A percentile compares a stretch with the other conserved stretches of the same genome.
Evolutionary conservation across 192 early-diverging fungal genomes (phyloP).

Genomic region (Endogone sp.): DNA sequence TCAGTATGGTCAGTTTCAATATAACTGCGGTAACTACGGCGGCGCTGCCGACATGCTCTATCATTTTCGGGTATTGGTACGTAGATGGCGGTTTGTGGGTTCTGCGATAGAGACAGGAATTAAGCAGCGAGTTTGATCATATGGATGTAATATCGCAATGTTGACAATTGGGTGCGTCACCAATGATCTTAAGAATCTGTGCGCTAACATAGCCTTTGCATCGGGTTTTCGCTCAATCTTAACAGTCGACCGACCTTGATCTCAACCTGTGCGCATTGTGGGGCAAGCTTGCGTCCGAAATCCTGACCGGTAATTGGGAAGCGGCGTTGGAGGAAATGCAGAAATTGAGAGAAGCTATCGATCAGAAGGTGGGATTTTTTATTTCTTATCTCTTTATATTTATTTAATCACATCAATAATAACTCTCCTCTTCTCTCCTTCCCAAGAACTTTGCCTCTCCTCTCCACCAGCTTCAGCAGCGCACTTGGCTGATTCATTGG

Average conservation of each 20-base stretch:
- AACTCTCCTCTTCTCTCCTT: neutral
- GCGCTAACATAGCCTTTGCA: too few species aligned
- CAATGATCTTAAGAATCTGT: too few species aligned
- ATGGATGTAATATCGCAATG: neutral
- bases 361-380: constrained; percentile 60
- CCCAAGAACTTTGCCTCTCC: constrained; percentile 69
- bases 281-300: constrained; percentile 97
- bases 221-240: constrained; percentile 1
- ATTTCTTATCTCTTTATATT: neutral
- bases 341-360: constrained; percentile 83
- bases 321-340: constrained; percentile 85
- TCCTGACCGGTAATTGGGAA: constrained; percentile 93
- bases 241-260: constrained; percentile 81
- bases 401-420: neutral
- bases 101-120: neutral
- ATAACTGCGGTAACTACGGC: constrained; percentile 88
- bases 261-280: constrained; percentile 84
- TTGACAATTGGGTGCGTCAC: neutral
- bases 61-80: constrained; percentile 90
- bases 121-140: neutral
- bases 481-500: constrained; percentile 95
- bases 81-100: neutral
- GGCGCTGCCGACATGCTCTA: constrained; percentile 91
- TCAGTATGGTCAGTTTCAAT: constrained; percentile 88
- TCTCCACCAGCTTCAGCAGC: constrained; percentile 89